Conservation (phyloP, 78 protist genomes). For the Dictyostelium citrinum region DNA sequence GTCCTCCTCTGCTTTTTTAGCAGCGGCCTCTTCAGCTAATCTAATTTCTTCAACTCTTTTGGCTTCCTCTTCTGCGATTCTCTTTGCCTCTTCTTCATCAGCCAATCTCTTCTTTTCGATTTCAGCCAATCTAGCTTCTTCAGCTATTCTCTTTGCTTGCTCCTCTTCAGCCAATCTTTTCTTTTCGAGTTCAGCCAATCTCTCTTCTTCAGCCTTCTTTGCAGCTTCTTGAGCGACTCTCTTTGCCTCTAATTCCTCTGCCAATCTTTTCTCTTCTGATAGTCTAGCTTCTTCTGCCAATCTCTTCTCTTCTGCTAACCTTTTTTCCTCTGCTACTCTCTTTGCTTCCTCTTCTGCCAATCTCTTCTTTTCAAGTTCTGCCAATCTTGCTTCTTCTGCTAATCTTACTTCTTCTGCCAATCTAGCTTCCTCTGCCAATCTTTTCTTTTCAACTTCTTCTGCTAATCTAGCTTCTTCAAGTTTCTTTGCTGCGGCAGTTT, state of each 20-base stretch:
- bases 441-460: neutral
- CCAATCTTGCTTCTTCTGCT: neutral
- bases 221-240: neutral
- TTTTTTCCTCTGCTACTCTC: neutral
- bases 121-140: neutral
- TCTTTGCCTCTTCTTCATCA: neutral
- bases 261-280: neutral
- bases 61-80: neutral
- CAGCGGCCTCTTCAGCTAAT: neutral
- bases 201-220: neutral
- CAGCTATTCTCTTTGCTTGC: neutral
- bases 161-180: neutral
- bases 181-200: neutral
- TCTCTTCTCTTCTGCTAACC: neutral
- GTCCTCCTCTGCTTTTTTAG: neutral
- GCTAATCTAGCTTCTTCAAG: conserved; percentile 2
- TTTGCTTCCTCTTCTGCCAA: neutral
- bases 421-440: neutral
- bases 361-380: neutral
- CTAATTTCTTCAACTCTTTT: neutral
- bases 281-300: neutral
- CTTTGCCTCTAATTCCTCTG: neutral
- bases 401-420: neutral
- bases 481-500: neutral
- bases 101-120: neutral